Evolutionary conservation across 2,329 filamentous ascomycete genomes (phyloP).

Genomic region (Sarocladiaceae sp.): DNA sequence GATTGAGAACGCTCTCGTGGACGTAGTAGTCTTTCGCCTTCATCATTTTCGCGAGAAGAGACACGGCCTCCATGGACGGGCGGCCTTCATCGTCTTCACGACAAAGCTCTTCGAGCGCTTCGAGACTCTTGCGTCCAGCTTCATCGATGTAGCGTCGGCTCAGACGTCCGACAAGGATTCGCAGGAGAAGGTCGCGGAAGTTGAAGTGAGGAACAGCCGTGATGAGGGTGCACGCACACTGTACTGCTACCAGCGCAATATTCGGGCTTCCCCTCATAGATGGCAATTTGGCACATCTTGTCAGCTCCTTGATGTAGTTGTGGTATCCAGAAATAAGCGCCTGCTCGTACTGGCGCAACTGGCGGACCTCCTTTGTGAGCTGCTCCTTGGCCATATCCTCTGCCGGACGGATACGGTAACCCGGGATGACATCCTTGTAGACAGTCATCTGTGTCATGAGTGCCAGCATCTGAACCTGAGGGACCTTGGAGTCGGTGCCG

Average conservation of each 20-base stretch:
- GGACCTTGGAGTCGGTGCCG: conserved; percentile 58
- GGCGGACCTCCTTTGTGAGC: conserved; percentile 86
- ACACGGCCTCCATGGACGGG: conserved; percentile 80
- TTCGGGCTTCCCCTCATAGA: conserved; percentile 32
- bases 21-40: conserved; percentile 78
- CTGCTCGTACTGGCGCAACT: conserved; percentile 80
- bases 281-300: conserved; percentile 57
- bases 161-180: conserved; percentile 81
- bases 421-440: conserved; percentile 94
- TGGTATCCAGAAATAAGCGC: conserved; percentile 82
- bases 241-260: conserved; percentile 72
- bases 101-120: conserved; percentile 79
- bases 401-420: conserved; percentile 84
- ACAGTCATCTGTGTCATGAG: conserved; percentile 83
- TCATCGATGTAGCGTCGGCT: conserved; percentile 67
- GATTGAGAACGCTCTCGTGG: conserved; percentile 81
- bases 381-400: conserved; percentile 75
- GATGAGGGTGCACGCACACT: conserved; percentile 78
- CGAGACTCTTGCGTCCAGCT: conserved; percentile 72
- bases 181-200: conserved; percentile 82
- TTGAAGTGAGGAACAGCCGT: conserved; percentile 93
- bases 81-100: conserved; percentile 84
- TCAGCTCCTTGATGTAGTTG: conserved; percentile 73
- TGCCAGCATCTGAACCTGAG: conserved; percentile 78
- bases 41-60: conserved; percentile 90